Conservation (phyloP, 805 yeast species). For the Lipomyces oligophaga region DNA sequence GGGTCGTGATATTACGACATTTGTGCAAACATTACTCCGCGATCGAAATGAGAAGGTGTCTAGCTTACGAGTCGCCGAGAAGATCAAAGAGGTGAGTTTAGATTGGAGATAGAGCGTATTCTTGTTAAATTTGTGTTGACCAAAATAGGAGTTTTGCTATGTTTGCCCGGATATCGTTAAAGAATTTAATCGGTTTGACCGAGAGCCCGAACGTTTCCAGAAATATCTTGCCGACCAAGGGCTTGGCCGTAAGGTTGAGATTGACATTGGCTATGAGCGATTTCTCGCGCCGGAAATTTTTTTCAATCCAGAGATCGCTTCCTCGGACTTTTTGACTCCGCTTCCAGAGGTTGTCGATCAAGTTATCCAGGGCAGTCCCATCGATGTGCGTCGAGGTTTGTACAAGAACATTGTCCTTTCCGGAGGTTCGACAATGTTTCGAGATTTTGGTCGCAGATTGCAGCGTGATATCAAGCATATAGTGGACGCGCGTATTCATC, state of each 20-base stretch:
- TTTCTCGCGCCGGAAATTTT: constrained; percentile 99
- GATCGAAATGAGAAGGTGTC: constrained; percentile 97
- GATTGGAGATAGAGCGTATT: background rate
- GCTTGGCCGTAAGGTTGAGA: constrained; percentile 57
- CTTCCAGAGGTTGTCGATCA: constrained; percentile 93
- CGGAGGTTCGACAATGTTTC: constrained; percentile 98
- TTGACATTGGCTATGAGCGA: constrained; percentile 96
- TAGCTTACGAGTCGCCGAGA: constrained; percentile 90
- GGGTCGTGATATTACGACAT: constrained; percentile 93
- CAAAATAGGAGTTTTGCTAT: constrained; percentile 68
- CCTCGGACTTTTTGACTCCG: constrained; percentile 92
- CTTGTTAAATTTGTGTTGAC: background rate
- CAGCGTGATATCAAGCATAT: constrained; percentile 88
- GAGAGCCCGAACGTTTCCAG: constrained; percentile 89
- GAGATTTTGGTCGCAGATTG: constrained; percentile 94
- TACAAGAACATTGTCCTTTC: constrained; percentile 93
- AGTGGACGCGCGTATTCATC: constrained; percentile 82
- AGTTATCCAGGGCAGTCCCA: constrained; percentile 92
- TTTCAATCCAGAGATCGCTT: constrained; percentile 95
- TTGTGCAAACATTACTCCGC: constrained; percentile 87
- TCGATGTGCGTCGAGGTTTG: constrained; percentile 94
- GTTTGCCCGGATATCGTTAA: constrained; percentile 97
- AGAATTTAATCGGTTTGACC: constrained; percentile 91
- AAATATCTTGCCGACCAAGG: constrained; percentile 82
- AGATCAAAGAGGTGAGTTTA: constrained; percentile 65